phyloP scores from a whole-genome alignment of 2,329 filamentous ascomycete genomes.

The Albophoma yamanashiensis region DNA sequence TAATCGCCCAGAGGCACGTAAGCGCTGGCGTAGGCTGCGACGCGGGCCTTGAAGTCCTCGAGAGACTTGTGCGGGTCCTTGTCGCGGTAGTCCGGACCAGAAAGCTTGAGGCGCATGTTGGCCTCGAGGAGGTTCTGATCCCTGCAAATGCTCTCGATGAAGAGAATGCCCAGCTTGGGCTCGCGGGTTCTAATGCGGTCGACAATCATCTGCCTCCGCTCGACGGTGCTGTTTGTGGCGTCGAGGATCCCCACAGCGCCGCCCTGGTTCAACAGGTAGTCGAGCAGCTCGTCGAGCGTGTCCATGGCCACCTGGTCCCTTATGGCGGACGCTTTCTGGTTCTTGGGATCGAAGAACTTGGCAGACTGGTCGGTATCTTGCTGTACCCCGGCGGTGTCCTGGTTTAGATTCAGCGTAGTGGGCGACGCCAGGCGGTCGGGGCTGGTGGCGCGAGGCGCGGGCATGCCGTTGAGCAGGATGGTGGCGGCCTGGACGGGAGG shows the following conservation, averaged over 20 bases:
- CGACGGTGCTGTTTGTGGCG: slow-evolving; percentile 90
- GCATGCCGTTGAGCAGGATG: slow-evolving; percentile 46
- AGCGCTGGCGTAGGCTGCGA: slow-evolving; percentile 86
- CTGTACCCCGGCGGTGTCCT: slow-evolving; percentile 11
- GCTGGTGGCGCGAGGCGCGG: slow-evolving; percentile 20
- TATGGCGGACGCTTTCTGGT: slow-evolving; percentile 68
- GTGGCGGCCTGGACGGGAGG: slow-evolving; percentile 41
- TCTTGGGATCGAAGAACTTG: slow-evolving; percentile 86
- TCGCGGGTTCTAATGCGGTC: slow-evolving; percentile 73
- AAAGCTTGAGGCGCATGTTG: slow-evolving; percentile 95
- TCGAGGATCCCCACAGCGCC: slow-evolving; percentile 93
- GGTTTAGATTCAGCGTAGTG: slow-evolving; percentile 24
- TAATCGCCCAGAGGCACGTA: slow-evolving; percentile 86
- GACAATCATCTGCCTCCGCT: slow-evolving; percentile 74
- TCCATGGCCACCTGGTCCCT: slow-evolving; percentile 88
- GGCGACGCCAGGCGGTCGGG: slow-evolving; percentile 23
- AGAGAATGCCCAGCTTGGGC: slow-evolving; percentile 81
- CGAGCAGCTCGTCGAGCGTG: slow-evolving; percentile 82
- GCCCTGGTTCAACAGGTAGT: slow-evolving; percentile 73
- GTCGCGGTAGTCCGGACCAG: slow-evolving; percentile 88
- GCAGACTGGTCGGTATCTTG: slow-evolving; percentile 74
- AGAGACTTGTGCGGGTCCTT: slow-evolving; percentile 82
- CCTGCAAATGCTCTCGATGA: slow-evolving; percentile 88
- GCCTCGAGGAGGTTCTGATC: slow-evolving; percentile 79
- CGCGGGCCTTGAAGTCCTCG: slow-evolving; percentile 84